phyloP scores from a whole-genome alignment of 2,329 filamentous ascomycete genomes.

The Fusarium mundagurra region DNA sequence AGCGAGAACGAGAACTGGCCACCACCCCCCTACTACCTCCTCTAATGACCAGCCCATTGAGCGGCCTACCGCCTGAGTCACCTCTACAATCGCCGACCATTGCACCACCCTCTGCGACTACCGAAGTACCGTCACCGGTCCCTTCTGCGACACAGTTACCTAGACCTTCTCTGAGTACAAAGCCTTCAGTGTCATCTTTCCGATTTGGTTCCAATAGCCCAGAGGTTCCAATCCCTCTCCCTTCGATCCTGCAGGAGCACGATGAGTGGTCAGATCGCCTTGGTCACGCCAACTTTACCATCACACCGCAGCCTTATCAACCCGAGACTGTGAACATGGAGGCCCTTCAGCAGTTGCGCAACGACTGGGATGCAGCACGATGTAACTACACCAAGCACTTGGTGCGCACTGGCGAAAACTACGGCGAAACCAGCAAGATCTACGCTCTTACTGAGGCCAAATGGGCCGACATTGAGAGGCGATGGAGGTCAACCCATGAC shows the following conservation, averaged over 20 bases:
- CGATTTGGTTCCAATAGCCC: conserved; percentile 69
- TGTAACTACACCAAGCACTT: conserved; percentile 91
- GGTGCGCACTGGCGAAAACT: conserved; percentile 88
- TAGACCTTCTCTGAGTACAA: conserved; percentile 76
- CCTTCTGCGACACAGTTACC: conserved; percentile 59
- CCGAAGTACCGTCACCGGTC: conserved; percentile 51
- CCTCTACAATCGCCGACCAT: conserved; percentile 88
- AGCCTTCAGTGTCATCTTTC: conserved; percentile 82
- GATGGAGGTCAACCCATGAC: conserved; percentile 78
- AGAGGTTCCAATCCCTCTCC: conserved; percentile 64
- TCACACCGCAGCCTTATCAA: conserved; percentile 82
- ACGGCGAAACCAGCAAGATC: conserved; percentile 88
- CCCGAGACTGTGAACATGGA: conserved; percentile 70
- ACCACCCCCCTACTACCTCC: conserved; percentile 89
- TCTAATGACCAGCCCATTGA: conserved; percentile 70
- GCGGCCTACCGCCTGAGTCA: conserved; percentile 71
- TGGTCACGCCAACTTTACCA: conserved; percentile 93
- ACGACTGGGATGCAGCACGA: conserved; percentile 85
- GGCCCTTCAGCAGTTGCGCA: conserved; percentile 69
- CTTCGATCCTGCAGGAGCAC: conserved; percentile 72
- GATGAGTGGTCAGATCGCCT: conserved; percentile 88
- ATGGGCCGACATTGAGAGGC: conserved; percentile 81
- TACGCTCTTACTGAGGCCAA: conserved; percentile 88
- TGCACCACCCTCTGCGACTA: conserved; percentile 60
- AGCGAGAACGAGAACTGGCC: conserved; percentile 69